These are phyloP conservation scores for Backusella mclennaniae DNA, from an alignment of 192 early-diverging fungal species.

Conservation along the genomic window DNA sequence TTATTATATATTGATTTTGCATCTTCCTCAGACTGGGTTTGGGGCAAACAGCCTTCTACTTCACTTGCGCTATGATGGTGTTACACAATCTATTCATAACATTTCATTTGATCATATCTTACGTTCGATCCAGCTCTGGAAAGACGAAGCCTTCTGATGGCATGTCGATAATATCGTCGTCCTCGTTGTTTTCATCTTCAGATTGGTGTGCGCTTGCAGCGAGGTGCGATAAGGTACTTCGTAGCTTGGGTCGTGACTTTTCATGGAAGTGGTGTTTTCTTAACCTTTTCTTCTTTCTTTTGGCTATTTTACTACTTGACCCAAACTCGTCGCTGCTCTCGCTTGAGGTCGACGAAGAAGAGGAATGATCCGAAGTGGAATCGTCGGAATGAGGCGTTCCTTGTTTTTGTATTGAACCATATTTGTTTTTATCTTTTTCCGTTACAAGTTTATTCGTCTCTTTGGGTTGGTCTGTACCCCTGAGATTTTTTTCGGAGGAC, in stretches of 20 bases:
- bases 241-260: slow-evolving; percentile 1
- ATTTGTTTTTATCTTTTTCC: not conserved
- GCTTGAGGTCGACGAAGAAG: not conserved
- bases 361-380: not conserved
- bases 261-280: slow-evolving; percentile 15
- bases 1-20: slow-evolving; percentile 3
- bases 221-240: slow-evolving; percentile 17
- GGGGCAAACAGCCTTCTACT: slow-evolving; percentile 11
- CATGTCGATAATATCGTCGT: slow-evolving; percentile 4
- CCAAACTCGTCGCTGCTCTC: slow-evolving; percentile 16
- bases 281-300: slow-evolving; percentile 19
- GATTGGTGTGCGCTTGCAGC: not conserved
- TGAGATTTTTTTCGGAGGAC: not conserved
- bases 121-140: slow-evolving; percentile 18
- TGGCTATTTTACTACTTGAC: slow-evolving; percentile 6
- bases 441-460: not conserved
- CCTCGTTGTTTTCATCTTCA: slow-evolving; percentile 8
- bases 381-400: not conserved
- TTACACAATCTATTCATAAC: not conserved
- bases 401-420: not conserved
- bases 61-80: slow-evolving; percentile 26
- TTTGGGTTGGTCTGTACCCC: not conserved
- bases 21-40: not conserved
- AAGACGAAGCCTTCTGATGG: slow-evolving; percentile 7
- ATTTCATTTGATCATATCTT: not conserved